phyloP scores from a whole-genome alignment of 2,329 filamentous ascomycete genomes.

The Phoma sp. region DNA sequence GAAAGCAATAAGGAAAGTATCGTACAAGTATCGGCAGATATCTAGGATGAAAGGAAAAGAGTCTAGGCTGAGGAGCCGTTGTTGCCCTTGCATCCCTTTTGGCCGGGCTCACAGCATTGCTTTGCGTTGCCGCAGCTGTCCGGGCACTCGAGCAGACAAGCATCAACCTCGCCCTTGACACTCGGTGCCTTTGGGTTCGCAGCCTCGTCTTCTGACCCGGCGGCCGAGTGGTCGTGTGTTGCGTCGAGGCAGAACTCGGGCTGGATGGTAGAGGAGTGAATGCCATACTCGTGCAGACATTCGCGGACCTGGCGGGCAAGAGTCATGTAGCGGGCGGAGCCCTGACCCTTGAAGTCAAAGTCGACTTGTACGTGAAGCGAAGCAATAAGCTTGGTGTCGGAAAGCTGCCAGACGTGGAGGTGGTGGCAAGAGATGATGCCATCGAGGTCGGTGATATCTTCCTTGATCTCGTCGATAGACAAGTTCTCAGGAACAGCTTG shows the following conservation, averaged over 20 bases:
- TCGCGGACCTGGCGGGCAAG: conserved; percentile 81
- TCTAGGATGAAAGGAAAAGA: background rate
- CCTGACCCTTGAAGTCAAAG: conserved; percentile 85
- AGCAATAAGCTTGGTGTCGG: conserved; percentile 91
- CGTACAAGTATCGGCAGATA: conserved; percentile 14
- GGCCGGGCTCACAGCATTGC: conserved; percentile 51
- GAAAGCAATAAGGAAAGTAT: conserved; percentile 4
- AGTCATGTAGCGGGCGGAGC: conserved; percentile 83
- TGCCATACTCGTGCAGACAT: conserved; percentile 93
- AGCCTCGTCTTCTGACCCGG: conserved; percentile 40
- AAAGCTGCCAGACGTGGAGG: conserved; percentile 96
- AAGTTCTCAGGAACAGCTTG: conserved; percentile 93
- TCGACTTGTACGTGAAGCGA: conserved; percentile 92
- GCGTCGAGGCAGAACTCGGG: conserved; percentile 73
- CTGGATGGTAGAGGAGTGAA: conserved; percentile 96
- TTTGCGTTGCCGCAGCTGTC: conserved; percentile 52
- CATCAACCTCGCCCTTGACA: conserved; percentile 43
- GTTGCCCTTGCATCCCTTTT: conserved; percentile 30
- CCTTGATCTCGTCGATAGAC: conserved; percentile 85
- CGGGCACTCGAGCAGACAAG: conserved; percentile 53
- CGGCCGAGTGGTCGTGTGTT: conserved; percentile 51
- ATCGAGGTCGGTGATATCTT: conserved; percentile 84
- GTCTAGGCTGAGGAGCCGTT: conserved; percentile 23
- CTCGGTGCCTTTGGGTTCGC: conserved; percentile 45
- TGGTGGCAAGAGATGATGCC: conserved; percentile 93